Conservation (phyloP, 257 asterid species). For the Craterostigma plantagineum region DNA sequence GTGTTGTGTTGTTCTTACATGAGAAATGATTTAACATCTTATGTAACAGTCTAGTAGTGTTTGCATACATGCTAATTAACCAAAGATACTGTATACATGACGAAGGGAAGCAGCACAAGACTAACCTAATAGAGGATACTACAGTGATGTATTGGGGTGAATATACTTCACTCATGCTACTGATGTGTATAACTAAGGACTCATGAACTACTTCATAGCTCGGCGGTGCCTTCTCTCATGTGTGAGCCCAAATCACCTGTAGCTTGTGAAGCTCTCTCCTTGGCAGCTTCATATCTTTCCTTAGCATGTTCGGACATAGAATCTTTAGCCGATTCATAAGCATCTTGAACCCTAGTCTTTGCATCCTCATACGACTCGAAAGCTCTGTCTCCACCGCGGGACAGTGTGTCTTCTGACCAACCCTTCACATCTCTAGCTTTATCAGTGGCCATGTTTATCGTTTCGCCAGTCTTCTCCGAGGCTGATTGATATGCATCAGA, state of each 20-base stretch:
- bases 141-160: background rate
- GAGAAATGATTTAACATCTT: too few species aligned
- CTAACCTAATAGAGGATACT: too few species aligned
- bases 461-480: too few species aligned
- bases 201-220: slow-evolving; percentile 9
- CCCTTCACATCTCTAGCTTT: slow-evolving; percentile 8
- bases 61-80: too few species aligned
- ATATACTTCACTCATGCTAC: background rate
- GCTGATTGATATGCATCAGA: too few species aligned
- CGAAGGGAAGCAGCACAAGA: too few species aligned
- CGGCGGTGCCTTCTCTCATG: slow-evolving; percentile 13
- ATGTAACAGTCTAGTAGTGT: too few species aligned
- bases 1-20: too few species aligned
- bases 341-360: slow-evolving; percentile 12
- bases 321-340: slow-evolving; percentile 18
- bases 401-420: too few species aligned
- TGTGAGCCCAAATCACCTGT: slow-evolving; percentile 23
- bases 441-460: slow-evolving; percentile 9
- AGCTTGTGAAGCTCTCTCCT: slow-evolving; percentile 35
- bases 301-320: slow-evolving; percentile 19
- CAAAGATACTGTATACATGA: too few species aligned
- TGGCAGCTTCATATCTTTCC: slow-evolving; percentile 28
- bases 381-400: slow-evolving; percentile 6
- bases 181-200: background rate
- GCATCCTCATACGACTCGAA: slow-evolving; percentile 14